Base-by-base conservation (phyloP, 352 stramenopile genomes). In the Phytophthora idaei region DNA sequence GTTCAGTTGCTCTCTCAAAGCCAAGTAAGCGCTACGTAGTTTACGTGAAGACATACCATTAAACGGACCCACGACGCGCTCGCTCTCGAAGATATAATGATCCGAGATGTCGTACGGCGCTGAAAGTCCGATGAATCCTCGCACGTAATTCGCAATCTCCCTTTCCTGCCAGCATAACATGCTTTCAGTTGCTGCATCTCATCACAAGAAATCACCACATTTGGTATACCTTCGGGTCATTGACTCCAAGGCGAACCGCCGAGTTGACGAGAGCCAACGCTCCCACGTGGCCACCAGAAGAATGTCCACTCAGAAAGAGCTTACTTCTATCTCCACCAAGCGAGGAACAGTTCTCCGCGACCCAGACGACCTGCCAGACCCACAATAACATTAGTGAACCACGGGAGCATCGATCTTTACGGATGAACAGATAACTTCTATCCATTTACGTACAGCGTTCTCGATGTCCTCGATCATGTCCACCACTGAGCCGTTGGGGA, bases 391-490 rank as follows among this genome's bases (percentile, higher is more conserved):
- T 73, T 31, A 71, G 5, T 31, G 41, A 49, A 63, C 21, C 1
- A 36, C 12, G 37, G 5, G 17, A 21, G 17, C 17, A 21, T 21
- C 17, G 17, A 21, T 21, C 17, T 21, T 42, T 15, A 42, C 3
- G n/a, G 4, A 42, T 11, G 10, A n/a, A n/a, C 5, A n/a, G 3
- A n/a, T n/a, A 5, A 11, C n/a, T 42, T n/a, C 6, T 12, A 7
- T 14, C 31, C 14, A 39, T 37, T 4, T 27, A 72, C 78, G 12
- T 67, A 93, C 83, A 58, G 83, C 81, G 15, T 76, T 73, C 34
- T 97, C 77, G 12, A 97, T 74, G 74, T 98, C 93, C 41, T 95
- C 53, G 27, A 96, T 77, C 90, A 98, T 98, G 37, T 95, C 87
- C 28, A 87, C 50, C 31, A 98, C 80, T 28, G 83, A 82, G 2